Evolutionary conservation across 768 basidiomycete genomes (phyloP).

Genomic region (Rubroboletus satanas): DNA sequence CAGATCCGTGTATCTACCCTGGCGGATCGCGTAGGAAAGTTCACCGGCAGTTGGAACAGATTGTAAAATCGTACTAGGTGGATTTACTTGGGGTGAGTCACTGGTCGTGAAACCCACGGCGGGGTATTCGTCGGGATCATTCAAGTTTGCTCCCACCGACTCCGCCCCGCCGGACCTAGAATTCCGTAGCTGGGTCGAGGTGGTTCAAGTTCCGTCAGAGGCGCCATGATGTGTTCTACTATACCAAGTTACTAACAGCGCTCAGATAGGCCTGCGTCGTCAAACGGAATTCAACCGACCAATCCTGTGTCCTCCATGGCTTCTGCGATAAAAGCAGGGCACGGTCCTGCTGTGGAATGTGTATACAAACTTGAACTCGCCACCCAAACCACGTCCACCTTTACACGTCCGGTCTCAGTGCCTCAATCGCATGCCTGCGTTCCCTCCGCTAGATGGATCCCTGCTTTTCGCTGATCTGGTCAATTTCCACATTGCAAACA

Average conservation of each 20-base stretch:
- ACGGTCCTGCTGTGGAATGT: background rate
- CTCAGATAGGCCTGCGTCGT: background rate
- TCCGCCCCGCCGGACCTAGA: background rate
- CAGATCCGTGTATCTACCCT: background rate
- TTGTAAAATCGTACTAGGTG: no score
- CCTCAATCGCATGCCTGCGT: background rate
- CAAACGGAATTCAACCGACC: background rate
- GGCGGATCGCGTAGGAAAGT: background rate
- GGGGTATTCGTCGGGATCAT: no score
- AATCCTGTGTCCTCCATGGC: background rate
- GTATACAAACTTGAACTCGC: background rate
- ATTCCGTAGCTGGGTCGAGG: background rate
- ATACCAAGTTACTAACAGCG: background rate
- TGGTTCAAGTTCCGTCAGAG: background rate
- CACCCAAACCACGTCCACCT: background rate
- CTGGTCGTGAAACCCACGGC: no score
- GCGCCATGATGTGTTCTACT: background rate
- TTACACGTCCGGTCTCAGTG: background rate
- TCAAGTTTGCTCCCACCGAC: no score
- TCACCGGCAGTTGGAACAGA: background rate
- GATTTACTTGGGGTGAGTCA: no score
- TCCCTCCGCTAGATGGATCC: constrained; percentile 20
- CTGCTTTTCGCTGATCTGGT: constrained; percentile 20
- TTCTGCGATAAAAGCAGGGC: background rate
- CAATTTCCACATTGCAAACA: constrained; percentile 21